A percentile compares a stretch with the other conserved stretches of the same genome.
Conservation (phyloP, 108 stramenopile genomes). For the Nitzschia sp. region DNA sequence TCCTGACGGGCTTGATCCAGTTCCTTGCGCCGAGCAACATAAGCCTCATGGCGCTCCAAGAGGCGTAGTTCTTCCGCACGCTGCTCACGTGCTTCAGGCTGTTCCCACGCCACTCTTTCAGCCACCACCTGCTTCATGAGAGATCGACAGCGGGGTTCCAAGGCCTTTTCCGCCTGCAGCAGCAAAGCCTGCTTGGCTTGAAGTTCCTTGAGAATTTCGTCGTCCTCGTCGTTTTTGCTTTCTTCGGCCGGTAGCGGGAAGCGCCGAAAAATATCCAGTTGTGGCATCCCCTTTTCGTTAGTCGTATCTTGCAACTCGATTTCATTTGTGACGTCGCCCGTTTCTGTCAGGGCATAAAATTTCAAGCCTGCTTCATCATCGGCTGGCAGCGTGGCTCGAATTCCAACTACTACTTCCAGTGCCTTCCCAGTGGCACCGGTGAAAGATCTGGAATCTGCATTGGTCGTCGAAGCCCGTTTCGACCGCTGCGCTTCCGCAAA, state of each 20-base stretch:
- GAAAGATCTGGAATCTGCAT: not conserved
- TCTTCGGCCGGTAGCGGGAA: conserved; percentile 9
- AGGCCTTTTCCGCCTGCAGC: conserved; percentile 41
- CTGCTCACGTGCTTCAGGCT: conserved; percentile 26
- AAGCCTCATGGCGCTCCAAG: conserved; percentile 43
- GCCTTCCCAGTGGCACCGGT: conserved; percentile 16
- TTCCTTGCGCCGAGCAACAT: conserved; percentile 52
- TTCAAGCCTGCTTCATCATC: not conserved
- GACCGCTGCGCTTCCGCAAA: conserved; percentile 4
- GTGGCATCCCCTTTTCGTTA: not conserved
- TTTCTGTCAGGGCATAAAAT: not conserved
- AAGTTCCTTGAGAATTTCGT: conserved; percentile 51
- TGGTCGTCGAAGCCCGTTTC: conserved; percentile 11
- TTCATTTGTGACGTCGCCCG: not conserved
- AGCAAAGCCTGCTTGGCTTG: conserved; percentile 51
- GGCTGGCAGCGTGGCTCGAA: conserved; percentile 9
- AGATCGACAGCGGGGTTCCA: conserved; percentile 52
- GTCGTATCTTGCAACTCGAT: not conserved
- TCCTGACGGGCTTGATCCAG: conserved; percentile 64
- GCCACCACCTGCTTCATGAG: conserved; percentile 50
- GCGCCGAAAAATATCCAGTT: conserved; percentile 1
- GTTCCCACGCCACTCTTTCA: conserved; percentile 55
- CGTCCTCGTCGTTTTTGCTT: conserved; percentile 6
- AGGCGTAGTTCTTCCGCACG: conserved; percentile 32
- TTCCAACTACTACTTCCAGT: conserved; percentile 1